Base-by-base conservation (phyloP, 495 filamentous ascomycete species). In the Aspergillus ellipticus region DNA sequence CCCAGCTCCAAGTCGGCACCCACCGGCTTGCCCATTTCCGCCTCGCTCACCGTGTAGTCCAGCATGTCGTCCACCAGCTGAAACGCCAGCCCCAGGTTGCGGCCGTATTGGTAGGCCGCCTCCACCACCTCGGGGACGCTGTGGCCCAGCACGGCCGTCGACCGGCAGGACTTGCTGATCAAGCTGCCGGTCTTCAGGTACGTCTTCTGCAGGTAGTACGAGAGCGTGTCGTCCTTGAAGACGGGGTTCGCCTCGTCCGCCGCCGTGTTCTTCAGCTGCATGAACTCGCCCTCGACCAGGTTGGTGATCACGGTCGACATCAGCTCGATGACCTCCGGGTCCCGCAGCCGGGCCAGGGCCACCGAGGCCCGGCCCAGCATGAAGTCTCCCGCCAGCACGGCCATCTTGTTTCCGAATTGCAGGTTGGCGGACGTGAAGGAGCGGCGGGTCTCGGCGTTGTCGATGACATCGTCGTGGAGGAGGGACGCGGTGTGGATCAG, bases 11-110 rank as follows among this genome's bases (percentile, higher is more conserved):
- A 70, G 73, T 98, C 94, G 15, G 95, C 95, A 24, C 92, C 95
- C 7, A 92, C 89, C 0, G 95, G 92, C 68, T 98, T 98, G 46
- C 94, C 94, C 28, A 98, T 77, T 68, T 96, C 90, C 26, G 83
- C 80, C 37, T 81, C 89, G 22, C 79, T 89, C 43, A 92, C 81
- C 0, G 94, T 97, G 67, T 97, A 98, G 74, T 98, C 94, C 62
- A 98, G 79, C 88, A 98, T 89, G 67, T 98, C 94, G 62, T 98
- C 94, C 10, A 98, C 92, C n/a, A 98, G 77, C 77, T 98, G 94
- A 75, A 98, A 98, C 2, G 94, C 94, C 51, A 98, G 68, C 0
- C 94, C 94, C 49, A 98, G 72, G 61, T 97, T 96, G 72, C 85
- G 89, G 29, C 94, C 94, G 67, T 96, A 98, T 15, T 78, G 59